These are phyloP conservation scores for Aspergillus sergii DNA, from an alignment of 2,329 filamentous ascomycete species.

Conservation along the genomic window DNA sequence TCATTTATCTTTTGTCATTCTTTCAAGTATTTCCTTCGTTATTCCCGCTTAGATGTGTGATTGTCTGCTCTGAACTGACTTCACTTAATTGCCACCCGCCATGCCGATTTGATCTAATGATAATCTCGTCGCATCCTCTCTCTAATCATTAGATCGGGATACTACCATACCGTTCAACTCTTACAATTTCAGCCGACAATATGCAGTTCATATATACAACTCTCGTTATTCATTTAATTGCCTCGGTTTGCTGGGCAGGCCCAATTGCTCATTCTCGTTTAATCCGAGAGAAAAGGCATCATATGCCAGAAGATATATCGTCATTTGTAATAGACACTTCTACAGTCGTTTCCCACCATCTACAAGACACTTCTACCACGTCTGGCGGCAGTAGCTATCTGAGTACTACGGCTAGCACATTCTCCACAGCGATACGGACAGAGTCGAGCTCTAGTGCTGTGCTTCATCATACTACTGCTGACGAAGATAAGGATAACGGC, in stretches of 20 bases:
- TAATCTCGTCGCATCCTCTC: constrained; percentile 8
- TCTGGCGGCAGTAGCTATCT: neutral
- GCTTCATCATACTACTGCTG: neutral
- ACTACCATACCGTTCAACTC: neutral
- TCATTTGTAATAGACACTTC: neutral
- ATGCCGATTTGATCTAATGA: neutral
- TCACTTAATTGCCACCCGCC: neutral
- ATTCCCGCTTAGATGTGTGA: neutral
- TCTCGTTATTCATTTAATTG: constrained; percentile 12
- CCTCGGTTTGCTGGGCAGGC: constrained; percentile 19
- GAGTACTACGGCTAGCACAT: neutral
- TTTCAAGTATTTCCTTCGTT: constrained; percentile 4
- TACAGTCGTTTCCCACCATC: neutral
- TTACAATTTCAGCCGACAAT: neutral
- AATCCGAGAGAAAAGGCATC: constrained; percentile 4
- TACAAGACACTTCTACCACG: neutral
- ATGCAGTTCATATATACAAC: constrained; percentile 9
- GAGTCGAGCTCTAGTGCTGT: neutral
- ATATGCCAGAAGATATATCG: neutral
- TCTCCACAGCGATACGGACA: neutral
- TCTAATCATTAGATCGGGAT: neutral
- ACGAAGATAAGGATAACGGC: too few species aligned
- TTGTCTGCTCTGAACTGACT: constrained; percentile 2
- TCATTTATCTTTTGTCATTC: neutral
- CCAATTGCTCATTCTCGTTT: constrained; percentile 28